Evolutionary conservation across 345 rosid species (phyloP), one percentile per base, ranked within the genome.

Genomic region (Luvunga scandens): DNA sequence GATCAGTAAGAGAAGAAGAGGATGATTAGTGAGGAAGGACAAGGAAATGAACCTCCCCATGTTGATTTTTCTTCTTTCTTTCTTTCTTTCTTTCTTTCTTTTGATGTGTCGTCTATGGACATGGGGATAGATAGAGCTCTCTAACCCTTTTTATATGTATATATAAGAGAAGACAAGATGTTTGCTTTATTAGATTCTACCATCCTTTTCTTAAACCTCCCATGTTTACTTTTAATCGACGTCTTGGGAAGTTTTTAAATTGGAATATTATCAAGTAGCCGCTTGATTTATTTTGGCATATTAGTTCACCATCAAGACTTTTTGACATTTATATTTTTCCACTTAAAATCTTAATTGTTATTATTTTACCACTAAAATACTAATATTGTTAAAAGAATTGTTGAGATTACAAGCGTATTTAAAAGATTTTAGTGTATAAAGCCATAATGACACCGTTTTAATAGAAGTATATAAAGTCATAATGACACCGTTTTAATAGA

Each of bases 1-100:
- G 57, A 53, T 53, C 57, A 85, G 62, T 28, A 79, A 36, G 79
- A 80, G 82, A 80, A 76, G 66, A 78, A 79, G 80, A 53, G 71
- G 50, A 13, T 1, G 59, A 50, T 5, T 42, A 25, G 39, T 34
- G 72, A 9, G 56, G 71, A 14, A 19, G 59, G 67, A 65, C 21
- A 62, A 71, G 50, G 38, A 42, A 19, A 24, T 6, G 55, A 36
- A 24, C 66, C 38, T 76, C 66, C 72, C 64, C 72, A 78, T 71
- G 63, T n/a, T 22, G 61, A 22, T 42, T 73, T 16, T 36, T 53
- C 6, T 50, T 4, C 22, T 50, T 50, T 48, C 21, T 3, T 50
- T 4, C 22, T 50, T 50, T 48, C 21, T 1, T 66, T 2, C 18
- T 38, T 21, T 25, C 18, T 65, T 21, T 42, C 57, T 31, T 79